phyloP scores from a whole-genome alignment of 345 rosid genomes.

The Gossypium turneri region DNA sequence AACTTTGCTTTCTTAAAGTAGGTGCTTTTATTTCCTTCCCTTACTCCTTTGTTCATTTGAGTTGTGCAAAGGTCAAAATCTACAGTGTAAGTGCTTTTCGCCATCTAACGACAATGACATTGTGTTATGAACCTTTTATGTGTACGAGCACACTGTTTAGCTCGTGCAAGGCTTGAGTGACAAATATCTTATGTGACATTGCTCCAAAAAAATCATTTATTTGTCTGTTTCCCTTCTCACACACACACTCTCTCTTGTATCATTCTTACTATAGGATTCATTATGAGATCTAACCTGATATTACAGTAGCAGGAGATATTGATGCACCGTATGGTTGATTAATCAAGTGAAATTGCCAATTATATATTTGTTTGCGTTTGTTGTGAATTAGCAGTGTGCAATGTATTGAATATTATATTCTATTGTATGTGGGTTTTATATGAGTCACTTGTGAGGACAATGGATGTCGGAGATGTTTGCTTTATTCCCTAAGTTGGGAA shows the following conservation, averaged over 20 bases:
- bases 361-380: neutral
- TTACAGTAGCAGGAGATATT: neutral
- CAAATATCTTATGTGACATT: neutral
- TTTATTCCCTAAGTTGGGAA: constrained; percentile 23
- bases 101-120: neutral
- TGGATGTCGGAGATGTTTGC: constrained; percentile 18
- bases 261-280: constrained; percentile 5
- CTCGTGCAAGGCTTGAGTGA: neutral
- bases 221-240: neutral
- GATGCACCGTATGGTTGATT: neutral
- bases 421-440: too few relatives aligned
- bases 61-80: constrained; percentile 25
- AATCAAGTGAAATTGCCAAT: neutral
- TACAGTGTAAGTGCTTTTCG: constrained; percentile 28
- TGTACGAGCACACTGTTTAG: neutral
- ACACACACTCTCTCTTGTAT: neutral
- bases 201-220: neutral
- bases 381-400: constrained; percentile 10
- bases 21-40: neutral
- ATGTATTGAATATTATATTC: constrained; percentile 10
- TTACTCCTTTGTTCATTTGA: neutral
- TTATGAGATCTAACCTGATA: too few relatives aligned
- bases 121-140: neutral
- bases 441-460: neutral
- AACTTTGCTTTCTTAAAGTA: constrained; percentile 29